Conservation (phyloP, 2,329 filamentous ascomycete genomes). For the Metarhizium album region DNA sequence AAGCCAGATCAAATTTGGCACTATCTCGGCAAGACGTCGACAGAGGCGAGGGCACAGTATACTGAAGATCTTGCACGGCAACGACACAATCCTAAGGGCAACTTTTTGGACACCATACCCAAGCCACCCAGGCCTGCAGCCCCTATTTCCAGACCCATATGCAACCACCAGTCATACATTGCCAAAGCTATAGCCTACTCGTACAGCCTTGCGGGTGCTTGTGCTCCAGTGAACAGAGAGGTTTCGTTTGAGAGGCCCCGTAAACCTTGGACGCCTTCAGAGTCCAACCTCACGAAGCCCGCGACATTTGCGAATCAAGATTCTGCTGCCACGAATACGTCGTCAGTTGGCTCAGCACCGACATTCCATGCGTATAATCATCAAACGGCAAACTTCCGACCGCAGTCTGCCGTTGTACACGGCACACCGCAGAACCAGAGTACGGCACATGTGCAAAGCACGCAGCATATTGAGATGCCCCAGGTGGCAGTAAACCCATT, state of each 20-base stretch:
- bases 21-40: constrained; percentile 78
- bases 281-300: constrained; percentile 8
- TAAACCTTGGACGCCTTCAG: constrained; percentile 33
- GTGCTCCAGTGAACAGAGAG: constrained; percentile 1
- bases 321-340: constrained; percentile 10
- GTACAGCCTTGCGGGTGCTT: constrained; percentile 4
- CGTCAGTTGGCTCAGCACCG: not conserved
- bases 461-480: not conserved
- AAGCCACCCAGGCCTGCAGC: constrained; percentile 35
- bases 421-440: constrained; percentile 1
- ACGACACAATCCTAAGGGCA: constrained; percentile 57
- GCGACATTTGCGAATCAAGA: constrained; percentile 13
- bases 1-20: constrained; percentile 75
- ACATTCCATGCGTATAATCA: constrained; percentile 9
- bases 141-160: constrained; percentile 15
- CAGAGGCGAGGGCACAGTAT: constrained; percentile 83
- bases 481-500: not conserved
- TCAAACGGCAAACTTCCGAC: constrained; percentile 4
- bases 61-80: constrained; percentile 58
- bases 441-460: constrained; percentile 5
- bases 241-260: constrained; percentile 36
- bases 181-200: constrained; percentile 10
- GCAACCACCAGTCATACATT: constrained; percentile 6
- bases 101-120: constrained; percentile 60
- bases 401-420: not conserved